Base-by-base conservation (phyloP, 495 filamentous ascomycete genomes). In the Lindgomyces ingoldianus region DNA sequence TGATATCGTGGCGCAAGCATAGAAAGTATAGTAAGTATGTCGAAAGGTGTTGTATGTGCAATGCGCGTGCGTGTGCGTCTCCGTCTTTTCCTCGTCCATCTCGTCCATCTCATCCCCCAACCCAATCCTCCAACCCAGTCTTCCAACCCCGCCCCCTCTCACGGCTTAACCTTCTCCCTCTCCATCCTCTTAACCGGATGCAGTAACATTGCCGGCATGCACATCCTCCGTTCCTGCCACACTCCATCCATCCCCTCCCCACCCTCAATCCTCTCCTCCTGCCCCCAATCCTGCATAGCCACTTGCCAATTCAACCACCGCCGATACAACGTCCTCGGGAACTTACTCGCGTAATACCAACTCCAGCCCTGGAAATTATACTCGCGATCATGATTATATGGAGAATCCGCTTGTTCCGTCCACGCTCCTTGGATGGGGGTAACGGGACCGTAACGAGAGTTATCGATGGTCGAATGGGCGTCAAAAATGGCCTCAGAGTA, bases 181-280 rank as follows among this genome's bases (percentile, higher is more conserved):
- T 30, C 46, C 65, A 74, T 70, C 52, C 62, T 60, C 65, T 74
- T 75, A 4, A 77, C 74, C 42, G 75, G 75, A 73, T 77, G 75
- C 66, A 77, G 50, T 48, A 77, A 80, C 89, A 96, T 90, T 14
- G 88, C 89, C 27, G 91, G 91, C 36, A 97, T 76, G 81, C 94
- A 98, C 91, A 98, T 95, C 61, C 93, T 83, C 21, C 90, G 91
- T 75, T 91, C 87, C 65, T 60, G 54, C 69, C 25, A 14, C 55
- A 49, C 60, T 48, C 65, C 53, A 62, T 72, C 69, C 36, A 10
- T 45, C 1, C 64, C 71, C 49, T 44, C 50, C 9, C 49, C 65
- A 49, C 68, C 65, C 56, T 42, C 62, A 1, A 62, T 18, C 27
- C 45, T 42, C 47, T 48, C 68, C 57, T 47, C 62, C 60, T 52